Conservation (phyloP, 805 yeast genomes). For the Myxozyma lipomycoides region DNA sequence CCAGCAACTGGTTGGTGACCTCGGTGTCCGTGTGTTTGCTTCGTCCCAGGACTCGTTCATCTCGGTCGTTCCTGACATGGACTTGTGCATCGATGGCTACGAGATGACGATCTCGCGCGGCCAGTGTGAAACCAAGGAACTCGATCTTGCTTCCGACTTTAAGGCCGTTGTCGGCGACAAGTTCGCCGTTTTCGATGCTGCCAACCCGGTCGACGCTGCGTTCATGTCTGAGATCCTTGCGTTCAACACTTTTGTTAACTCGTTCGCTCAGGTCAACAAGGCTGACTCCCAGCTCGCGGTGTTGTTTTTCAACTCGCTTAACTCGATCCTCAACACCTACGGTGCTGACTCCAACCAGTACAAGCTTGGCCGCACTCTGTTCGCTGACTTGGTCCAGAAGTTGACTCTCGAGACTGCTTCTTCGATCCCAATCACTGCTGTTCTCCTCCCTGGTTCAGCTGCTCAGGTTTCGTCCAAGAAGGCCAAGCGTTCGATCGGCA, state of each 20-base stretch:
- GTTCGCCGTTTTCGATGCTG: conserved; percentile 21
- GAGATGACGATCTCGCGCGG: conserved; percentile 24
- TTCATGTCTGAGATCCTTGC: conserved; percentile 30
- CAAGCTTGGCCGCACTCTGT: conserved; percentile 21
- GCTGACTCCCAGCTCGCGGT: conserved; percentile 28
- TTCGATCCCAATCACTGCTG: conserved; percentile 26
- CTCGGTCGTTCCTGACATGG: conserved; percentile 29
- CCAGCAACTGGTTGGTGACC: conserved; percentile 29
- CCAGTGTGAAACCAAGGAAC: conserved; percentile 20
- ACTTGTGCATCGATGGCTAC: conserved; percentile 25
- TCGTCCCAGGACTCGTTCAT: conserved; percentile 19
- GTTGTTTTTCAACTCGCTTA: conserved; percentile 22
- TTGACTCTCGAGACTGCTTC: conserved; percentile 26
- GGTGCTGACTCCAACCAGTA: conserved; percentile 27
- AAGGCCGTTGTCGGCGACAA: conserved; percentile 19
- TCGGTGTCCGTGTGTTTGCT: conserved; percentile 23
- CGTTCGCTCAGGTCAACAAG: conserved; percentile 21
- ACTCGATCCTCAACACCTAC: conserved; percentile 20
- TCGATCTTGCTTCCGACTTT: conserved; percentile 18
- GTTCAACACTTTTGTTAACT: conserved; percentile 22
- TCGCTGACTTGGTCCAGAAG: conserved; percentile 27
- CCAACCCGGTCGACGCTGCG: conserved; percentile 19
- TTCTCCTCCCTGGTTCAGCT: conserved; percentile 19
- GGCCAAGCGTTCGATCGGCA: conserved; percentile 22
- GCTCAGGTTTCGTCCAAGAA: conserved; percentile 20